These are phyloP conservation scores for Salvia miltiorrhiza DNA, from an alignment of 257 asterid species.

Conservation along the genomic window DNA sequence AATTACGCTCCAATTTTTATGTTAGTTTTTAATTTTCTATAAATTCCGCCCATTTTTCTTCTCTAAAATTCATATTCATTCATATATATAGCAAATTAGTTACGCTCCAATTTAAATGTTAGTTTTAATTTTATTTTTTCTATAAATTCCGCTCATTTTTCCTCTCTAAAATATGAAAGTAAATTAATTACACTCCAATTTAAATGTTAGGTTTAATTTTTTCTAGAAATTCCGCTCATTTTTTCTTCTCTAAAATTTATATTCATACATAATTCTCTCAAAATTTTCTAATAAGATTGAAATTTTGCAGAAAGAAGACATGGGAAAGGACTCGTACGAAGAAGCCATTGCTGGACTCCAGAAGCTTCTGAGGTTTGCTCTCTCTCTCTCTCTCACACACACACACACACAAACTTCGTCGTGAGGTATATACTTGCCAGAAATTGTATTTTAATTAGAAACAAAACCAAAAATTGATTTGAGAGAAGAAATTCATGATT, in stretches of 20 bases:
- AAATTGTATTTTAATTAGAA: background rate
- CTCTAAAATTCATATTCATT: too few relatives aligned
- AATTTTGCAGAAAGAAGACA: slow-evolving; percentile 70
- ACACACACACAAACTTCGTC: background rate
- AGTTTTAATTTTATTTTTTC: too few relatives aligned
- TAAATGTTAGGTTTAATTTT: background rate
- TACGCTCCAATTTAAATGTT: too few relatives aligned
- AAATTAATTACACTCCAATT: background rate
- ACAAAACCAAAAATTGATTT: background rate
- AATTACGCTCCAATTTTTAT: background rate
- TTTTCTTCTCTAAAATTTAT: background rate
- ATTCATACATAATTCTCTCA: background rate
- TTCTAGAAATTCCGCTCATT: background rate
- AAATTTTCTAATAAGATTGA: background rate
- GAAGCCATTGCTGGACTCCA: slow-evolving; percentile 76
- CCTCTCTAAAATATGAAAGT: too few relatives aligned
- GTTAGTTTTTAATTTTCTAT: background rate
- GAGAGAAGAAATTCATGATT: background rate
- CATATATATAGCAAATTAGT: too few relatives aligned
- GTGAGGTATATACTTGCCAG: background rate
- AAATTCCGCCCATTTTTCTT: background rate
- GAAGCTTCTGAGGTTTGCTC: slow-evolving; percentile 75
- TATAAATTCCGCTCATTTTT: too few relatives aligned
- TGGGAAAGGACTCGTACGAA: slow-evolving; percentile 69
- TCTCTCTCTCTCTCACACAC: too few relatives aligned